Evolutionary conservation across 768 basidiomycete genomes (phyloP).

Genomic region (Cubamyces sp.): DNA sequence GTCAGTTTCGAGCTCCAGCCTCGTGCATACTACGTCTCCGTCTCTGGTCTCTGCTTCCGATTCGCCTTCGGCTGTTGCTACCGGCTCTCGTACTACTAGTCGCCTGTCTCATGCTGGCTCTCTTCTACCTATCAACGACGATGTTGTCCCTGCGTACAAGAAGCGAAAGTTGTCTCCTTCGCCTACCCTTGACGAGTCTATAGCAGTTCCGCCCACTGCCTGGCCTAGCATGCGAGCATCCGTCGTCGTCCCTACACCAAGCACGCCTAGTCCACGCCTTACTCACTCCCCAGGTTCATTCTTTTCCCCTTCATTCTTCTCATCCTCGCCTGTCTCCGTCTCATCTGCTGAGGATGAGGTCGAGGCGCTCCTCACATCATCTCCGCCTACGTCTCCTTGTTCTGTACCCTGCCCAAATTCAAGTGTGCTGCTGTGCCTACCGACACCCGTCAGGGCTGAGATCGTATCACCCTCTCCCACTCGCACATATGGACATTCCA

Average conservation of each 20-base stretch:
- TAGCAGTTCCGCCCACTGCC: not conserved
- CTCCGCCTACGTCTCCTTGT: constrained; percentile 6
- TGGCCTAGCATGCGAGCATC: not conserved
- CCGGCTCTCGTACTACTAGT: no score
- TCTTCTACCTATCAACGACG: no score
- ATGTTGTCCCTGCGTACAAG: no score
- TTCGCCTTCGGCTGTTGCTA: no score
- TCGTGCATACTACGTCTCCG: no score
- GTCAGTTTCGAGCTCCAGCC: not conserved
- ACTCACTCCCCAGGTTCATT: not conserved
- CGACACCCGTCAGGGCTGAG: no score
- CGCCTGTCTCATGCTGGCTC: no score
- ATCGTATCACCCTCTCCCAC: not conserved
- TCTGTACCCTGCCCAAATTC: not conserved
- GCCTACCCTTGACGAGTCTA: not conserved
- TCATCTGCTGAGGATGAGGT: constrained; percentile 7
- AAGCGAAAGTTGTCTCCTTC: not conserved
- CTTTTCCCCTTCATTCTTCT: constrained; percentile 15
- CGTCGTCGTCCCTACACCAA: not conserved
- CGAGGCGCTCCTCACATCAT: constrained; percentile 6
- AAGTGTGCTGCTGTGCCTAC: no score
- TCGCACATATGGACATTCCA: no score
- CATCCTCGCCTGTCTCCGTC: not conserved
- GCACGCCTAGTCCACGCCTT: constrained; percentile 1
- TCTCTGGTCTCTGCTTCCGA: no score